Percentiles rank a stretch among this genome's conserved stretches.
Conservation (phyloP, 2,329 filamentous ascomycete species). For the Sclerotinia sclerotiorum region DNA sequence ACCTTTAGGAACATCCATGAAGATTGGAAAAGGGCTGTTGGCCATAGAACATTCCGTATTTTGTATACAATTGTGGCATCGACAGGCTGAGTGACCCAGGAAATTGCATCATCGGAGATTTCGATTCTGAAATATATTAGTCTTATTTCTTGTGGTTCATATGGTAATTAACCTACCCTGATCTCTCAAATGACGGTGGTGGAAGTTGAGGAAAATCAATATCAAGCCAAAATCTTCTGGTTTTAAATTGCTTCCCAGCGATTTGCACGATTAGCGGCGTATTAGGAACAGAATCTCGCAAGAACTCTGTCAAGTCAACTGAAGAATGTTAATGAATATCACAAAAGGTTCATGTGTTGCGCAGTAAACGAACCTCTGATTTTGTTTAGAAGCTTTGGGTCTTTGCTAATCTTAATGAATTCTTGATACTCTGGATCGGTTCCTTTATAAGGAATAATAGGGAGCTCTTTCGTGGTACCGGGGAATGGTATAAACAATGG, state of each 20-base stretch:
- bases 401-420: slow-evolving; percentile 58
- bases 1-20: slow-evolving; percentile 54
- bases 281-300: slow-evolving; percentile 45
- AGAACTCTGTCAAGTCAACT: slow-evolving; percentile 50
- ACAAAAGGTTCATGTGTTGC: neutral
- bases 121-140: slow-evolving; percentile 47
- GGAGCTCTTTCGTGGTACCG: slow-evolving; percentile 53
- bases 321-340: slow-evolving; percentile 28
- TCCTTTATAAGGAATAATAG: slow-evolving; percentile 52
- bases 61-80: slow-evolving; percentile 49
- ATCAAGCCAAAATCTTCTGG: slow-evolving; percentile 59
- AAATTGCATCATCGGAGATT: slow-evolving; percentile 51
- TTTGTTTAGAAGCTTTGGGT: slow-evolving; percentile 48
- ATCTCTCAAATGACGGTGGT: slow-evolving; percentile 58
- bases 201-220: slow-evolving; percentile 59
- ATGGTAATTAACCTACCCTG: slow-evolving; percentile 52
- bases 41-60: slow-evolving; percentile 53
- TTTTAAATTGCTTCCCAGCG: slow-evolving; percentile 49
- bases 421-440: slow-evolving; percentile 63
- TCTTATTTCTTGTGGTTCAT: neutral
- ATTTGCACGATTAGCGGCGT: slow-evolving; percentile 45
- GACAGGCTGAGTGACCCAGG: slow-evolving; percentile 50
- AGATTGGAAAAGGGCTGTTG: slow-evolving; percentile 51
- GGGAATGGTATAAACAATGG: slow-evolving; percentile 62
- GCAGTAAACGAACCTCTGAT: slow-evolving; percentile 27